Base-by-base conservation (phyloP, 495 filamentous ascomycete genomes). In the Tetracladium setigerum region DNA sequence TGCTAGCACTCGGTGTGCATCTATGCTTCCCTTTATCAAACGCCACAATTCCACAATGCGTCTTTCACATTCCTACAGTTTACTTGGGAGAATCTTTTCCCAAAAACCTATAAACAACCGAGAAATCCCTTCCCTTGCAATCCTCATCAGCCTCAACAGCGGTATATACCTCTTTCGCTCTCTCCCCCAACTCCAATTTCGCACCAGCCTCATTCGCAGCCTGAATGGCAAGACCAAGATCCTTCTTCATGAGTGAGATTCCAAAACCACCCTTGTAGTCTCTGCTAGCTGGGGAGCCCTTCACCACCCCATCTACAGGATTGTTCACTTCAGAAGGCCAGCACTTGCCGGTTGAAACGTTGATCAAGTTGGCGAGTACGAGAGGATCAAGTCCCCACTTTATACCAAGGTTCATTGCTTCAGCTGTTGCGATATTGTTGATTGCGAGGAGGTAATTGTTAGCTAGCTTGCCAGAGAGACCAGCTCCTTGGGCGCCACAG, bases 301-400 rank as follows among this genome's bases (percentile, higher is more conserved):
- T 77, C 8, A 87, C 72, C 0, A 91, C 87, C n/a, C 86, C 88
- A 34, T 87, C 84, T 9, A 95, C 86, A 1, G 90, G 90, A 58
- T 96, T 96, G 61, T 96, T 96, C 38, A 90, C 65, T 61, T 95
- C 90, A 49, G 81, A 88, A 7, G 88, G 86, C 90, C 90, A 96
- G 71, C 87, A 95, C 42, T 76, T 80, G 31, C 90, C 90, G 1
- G 87, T 94, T 39, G 83, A 87, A 15, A 82, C 77, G 60, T 92
- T 95, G 63, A 95, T 84, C 64, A 96, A 71, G 33, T 79, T 75
- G 1, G 84, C 86, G 12, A 96, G 67, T 1, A 79, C 78, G 57
- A 84, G 83, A 10, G 86, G 81, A 45, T 95, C 85, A 9, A 96
- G 74, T 1, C 90, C 90, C 74, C 83, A 87, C 51, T 78, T 79